A percentile compares a stretch with the other conserved stretches of the same genome.
phyloP scores from a whole-genome alignment of 768 basidiomycete genomes.

The Trametes cingulata region DNA sequence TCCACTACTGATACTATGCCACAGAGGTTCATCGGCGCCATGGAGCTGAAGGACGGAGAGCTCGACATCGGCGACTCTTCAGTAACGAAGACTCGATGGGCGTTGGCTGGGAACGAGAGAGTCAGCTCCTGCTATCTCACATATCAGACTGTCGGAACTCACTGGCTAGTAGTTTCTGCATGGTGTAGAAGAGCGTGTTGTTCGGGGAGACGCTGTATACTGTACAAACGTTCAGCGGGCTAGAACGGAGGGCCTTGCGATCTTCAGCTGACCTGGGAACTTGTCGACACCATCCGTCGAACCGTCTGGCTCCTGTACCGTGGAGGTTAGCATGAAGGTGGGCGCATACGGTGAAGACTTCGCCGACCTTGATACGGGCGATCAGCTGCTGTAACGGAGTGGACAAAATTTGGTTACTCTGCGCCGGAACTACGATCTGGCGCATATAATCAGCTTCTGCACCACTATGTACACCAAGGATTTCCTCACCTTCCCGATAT shows the following conservation, averaged over 20 bases:
- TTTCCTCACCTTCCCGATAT: conserved; percentile 73
- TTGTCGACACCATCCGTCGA: conserved; percentile 76
- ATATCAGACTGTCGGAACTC: conserved; percentile 32
- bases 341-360: not conserved
- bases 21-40: conserved; percentile 49
- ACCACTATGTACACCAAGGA: too few species aligned
- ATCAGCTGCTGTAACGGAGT: conserved; percentile 72
- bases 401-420: conserved; percentile 75
- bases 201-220: conserved; percentile 75
- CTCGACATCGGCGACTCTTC: conserved; percentile 54
- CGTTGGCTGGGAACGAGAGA: conserved; percentile 51
- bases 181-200: conserved; percentile 65
- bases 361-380: conserved; percentile 68
- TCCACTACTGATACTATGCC: conserved; percentile 86
- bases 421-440: conserved; percentile 76
- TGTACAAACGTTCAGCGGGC: conserved; percentile 28
- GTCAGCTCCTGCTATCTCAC: too few species aligned
- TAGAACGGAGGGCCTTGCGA: not conserved
- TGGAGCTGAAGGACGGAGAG: conserved; percentile 49
- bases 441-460: not conserved
- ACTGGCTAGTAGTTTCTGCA: conserved; percentile 85
- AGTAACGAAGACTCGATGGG: conserved; percentile 79
- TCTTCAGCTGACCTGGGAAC: conserved; percentile 69
- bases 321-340: not conserved
- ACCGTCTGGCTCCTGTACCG: conserved; percentile 63